Evolutionary conservation across 2,329 filamentous ascomycete species (phyloP).

Genomic region (Verticillium zaregamsianum): DNA sequence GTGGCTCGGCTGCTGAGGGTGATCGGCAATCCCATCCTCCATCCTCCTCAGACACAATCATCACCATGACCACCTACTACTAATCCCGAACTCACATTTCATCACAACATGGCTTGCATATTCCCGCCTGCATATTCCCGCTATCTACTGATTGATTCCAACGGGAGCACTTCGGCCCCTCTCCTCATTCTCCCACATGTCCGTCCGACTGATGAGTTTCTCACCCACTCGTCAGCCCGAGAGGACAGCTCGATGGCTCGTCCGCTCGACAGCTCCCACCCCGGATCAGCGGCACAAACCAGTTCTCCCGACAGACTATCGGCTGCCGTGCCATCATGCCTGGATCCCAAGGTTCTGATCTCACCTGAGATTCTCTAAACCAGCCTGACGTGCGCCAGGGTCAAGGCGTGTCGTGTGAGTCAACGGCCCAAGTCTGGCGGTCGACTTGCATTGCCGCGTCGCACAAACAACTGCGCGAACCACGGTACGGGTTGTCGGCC

Average conservation of each 20-base stretch:
- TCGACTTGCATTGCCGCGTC: background rate
- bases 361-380: background rate
- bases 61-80: no score
- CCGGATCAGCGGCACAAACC: background rate
- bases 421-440: background rate
- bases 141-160: no score
- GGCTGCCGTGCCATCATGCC: background rate
- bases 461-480: background rate
- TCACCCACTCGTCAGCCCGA: no score
- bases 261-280: background rate
- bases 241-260: no score
- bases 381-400: background rate
- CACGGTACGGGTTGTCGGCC: background rate
- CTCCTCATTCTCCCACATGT: background rate
- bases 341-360: background rate
- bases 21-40: no score
- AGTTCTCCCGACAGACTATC: background rate
- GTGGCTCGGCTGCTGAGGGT: no score
- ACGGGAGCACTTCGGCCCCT: no score
- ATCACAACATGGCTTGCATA: no score
- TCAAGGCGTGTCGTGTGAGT: background rate
- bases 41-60: no score
- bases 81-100: no score
- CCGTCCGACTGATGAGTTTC: no score
- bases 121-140: no score